A percentile compares a stretch with the other conserved stretches of the same genome.
Conservation (phyloP, 2,329 filamentous ascomycete genomes). For the Dothidotthia symphoricarpi region DNA sequence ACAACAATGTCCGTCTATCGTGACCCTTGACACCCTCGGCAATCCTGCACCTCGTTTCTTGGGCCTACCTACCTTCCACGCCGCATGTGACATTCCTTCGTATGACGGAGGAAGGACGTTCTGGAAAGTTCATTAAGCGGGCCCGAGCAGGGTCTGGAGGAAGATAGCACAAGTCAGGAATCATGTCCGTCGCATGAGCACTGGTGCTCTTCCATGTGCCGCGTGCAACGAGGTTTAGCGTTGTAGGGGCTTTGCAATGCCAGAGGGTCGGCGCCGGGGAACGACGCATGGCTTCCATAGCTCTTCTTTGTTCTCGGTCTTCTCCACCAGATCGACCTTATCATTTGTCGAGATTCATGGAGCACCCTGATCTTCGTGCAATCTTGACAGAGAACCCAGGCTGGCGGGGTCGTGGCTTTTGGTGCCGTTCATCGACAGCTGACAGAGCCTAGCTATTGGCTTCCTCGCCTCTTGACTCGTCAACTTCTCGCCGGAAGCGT, state of each 20-base stretch:
- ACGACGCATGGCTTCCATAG: constrained; percentile 40
- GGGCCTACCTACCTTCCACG: too few species aligned
- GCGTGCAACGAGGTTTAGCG: constrained; percentile 16
- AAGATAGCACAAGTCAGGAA: constrained; percentile 32
- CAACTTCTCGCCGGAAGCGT: too few species aligned
- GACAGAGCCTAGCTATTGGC: too few species aligned
- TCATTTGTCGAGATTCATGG: constrained; percentile 34
- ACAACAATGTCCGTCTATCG: constrained; percentile 17
- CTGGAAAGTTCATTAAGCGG: constrained; percentile 36
- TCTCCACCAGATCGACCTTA: constrained; percentile 38
- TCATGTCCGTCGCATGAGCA: constrained; percentile 23
- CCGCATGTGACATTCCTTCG: constrained; percentile 9
- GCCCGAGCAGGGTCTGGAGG: constrained; percentile 24
- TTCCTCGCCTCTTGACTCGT: constrained; percentile 3
- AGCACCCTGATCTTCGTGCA: constrained; percentile 38
- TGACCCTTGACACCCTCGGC: constrained; percentile 5
- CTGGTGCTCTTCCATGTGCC: constrained; percentile 24
- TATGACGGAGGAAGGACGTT: constrained; percentile 17
- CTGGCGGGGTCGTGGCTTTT: constrained; percentile 4
- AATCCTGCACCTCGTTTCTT: too few species aligned
- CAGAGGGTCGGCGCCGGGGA: constrained; percentile 40
- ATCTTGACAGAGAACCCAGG: constrained; percentile 13
- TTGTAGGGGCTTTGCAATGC: constrained; percentile 26
- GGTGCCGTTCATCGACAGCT: too few species aligned
- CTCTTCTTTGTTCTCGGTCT: constrained; percentile 12